Base-by-base conservation (phyloP, 2,329 filamentous ascomycete genomes). In the Ophiocordyceps robertsii region DNA sequence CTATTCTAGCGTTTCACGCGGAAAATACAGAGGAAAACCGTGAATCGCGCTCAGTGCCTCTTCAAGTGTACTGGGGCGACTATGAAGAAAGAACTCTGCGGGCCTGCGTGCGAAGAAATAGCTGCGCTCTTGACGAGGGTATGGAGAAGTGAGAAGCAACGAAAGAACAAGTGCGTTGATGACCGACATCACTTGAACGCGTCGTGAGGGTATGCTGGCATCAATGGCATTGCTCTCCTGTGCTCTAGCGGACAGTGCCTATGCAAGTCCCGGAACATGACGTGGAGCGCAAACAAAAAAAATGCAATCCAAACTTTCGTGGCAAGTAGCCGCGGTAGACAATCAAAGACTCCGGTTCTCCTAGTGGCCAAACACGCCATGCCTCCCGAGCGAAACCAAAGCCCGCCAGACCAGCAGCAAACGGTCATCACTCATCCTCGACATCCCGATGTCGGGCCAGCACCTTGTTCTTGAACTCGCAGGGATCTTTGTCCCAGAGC, bases 401-500 rank as follows among this genome's bases (percentile, higher is more conserved):
- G 31, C 16, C n/a, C 33, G 3, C 33, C n/a, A 36, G 33, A 36
- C 24, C 9, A 27, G 24, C 24, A 9, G 16, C 7, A 36, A n/a
- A 11, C 33, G 16, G 29, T 27, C 32, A 35, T 42, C 63, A 80
- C 53, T 82, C 77, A 48, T 82, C 78, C 47, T 82, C 78, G 27
- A 81, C 61, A 50, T 82, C 78, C 38, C 68, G 68, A 62, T 82
- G 77, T 46, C 78, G 71, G 39, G 65, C 75, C 48, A 74, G 54
- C 30, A 82, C 77, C 66, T 81, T 82, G 51, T 77, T 77, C 74
- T 95, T 87, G 73, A 92, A 96, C 61, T 94, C 86, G 38, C 77
- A 80, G 32, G 80, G 71, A 60, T 96, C 79, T 53, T 81, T 87
- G 61, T 95, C 90, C 89, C 92, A 98, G 36, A 98, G 73, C 61